These are phyloP conservation scores for Xerocomellus amylosporus DNA, from an alignment of 768 basidiomycete genomes.

Conservation along the genomic window DNA sequence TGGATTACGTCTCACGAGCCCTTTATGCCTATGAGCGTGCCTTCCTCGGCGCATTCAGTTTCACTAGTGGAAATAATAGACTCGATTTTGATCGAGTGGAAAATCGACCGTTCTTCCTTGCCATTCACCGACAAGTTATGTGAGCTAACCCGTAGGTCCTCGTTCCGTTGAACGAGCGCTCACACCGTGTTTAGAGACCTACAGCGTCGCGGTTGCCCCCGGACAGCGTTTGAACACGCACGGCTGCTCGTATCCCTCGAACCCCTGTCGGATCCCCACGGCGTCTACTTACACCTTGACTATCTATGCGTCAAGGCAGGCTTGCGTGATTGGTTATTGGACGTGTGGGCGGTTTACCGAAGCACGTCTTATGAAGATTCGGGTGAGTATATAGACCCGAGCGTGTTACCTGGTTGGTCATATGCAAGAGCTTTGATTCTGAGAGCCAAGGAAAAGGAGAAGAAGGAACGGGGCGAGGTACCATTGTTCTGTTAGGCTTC, in stretches of 20 bases:
- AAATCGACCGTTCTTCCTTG: slow-evolving; percentile 90
- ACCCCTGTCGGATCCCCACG: slow-evolving; percentile 87
- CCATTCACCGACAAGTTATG: slow-evolving; percentile 79
- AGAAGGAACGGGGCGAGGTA: slow-evolving; percentile 41
- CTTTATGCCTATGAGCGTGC: slow-evolving; percentile 91
- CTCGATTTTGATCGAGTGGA: slow-evolving; percentile 90
- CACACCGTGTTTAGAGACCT: slow-evolving; percentile 56
- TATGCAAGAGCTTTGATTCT: slow-evolving; percentile 72
- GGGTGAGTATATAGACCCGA: slow-evolving; percentile 45
- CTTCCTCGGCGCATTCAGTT: slow-evolving; percentile 82
- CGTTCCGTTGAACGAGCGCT: neutral
- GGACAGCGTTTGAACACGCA: slow-evolving; percentile 90
- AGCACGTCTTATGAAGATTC: slow-evolving; percentile 8
- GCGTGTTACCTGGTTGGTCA: slow-evolving; percentile 71
- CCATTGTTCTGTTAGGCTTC: neutral
- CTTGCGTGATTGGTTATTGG: slow-evolving; percentile 78
- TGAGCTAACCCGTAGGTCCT: slow-evolving; percentile 36
- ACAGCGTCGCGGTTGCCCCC: slow-evolving; percentile 82
- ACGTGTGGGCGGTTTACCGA: slow-evolving; percentile 43
- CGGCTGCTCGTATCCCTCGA: slow-evolving; percentile 83
- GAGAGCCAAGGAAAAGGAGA: slow-evolving; percentile 47
- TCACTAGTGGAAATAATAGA: slow-evolving; percentile 76
- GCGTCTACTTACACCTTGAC: slow-evolving; percentile 78
- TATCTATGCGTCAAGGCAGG: slow-evolving; percentile 79
- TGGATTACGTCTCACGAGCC: slow-evolving; percentile 89